A percentile compares a stretch with the other conserved stretches of the same genome.
phyloP scores from a whole-genome alignment of 2,329 filamentous ascomycete genomes.

The Colletotrichum salicis region DNA sequence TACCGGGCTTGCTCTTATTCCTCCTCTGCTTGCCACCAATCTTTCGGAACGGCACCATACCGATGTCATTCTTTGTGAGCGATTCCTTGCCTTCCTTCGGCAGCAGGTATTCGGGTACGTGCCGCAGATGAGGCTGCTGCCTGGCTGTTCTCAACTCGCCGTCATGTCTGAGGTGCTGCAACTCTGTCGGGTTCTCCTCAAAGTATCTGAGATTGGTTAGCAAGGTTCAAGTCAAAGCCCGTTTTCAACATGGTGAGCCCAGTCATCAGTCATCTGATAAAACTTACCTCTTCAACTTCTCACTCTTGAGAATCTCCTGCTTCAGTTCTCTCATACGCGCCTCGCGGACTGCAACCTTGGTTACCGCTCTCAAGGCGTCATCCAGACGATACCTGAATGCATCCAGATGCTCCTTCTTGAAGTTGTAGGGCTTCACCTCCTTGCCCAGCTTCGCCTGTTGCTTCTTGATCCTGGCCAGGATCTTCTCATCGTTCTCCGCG shows the following conservation, averaged over 20 bases:
- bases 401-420: conserved; percentile 94
- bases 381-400: conserved; percentile 95
- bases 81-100: conserved; percentile 75
- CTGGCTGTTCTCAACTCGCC: conserved; percentile 84
- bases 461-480: conserved; percentile 81
- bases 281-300: conserved; percentile 80
- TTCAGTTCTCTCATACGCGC: conserved; percentile 88
- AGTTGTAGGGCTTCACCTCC: conserved; percentile 88
- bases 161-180: conserved; percentile 90
- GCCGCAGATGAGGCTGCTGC: conserved; percentile 89
- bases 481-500: conserved; percentile 84
- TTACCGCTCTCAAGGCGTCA: conserved; percentile 90
- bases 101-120: conserved; percentile 93
- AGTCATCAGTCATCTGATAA: no score
- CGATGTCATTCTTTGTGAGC: conserved; percentile 72
- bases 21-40: conserved; percentile 60
- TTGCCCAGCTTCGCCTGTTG: conserved; percentile 82
- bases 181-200: conserved; percentile 92
- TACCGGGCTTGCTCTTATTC: conserved; percentile 53
- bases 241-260: background rate
- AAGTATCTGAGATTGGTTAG: conserved; percentile 71
- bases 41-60: conserved; percentile 78
- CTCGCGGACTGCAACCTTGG: conserved; percentile 88
- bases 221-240: background rate
- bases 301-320: conserved; percentile 90